Evolutionary conservation across 305 asterid genomes (phyloP).

Genomic region (Solanum hybrid): DNA sequence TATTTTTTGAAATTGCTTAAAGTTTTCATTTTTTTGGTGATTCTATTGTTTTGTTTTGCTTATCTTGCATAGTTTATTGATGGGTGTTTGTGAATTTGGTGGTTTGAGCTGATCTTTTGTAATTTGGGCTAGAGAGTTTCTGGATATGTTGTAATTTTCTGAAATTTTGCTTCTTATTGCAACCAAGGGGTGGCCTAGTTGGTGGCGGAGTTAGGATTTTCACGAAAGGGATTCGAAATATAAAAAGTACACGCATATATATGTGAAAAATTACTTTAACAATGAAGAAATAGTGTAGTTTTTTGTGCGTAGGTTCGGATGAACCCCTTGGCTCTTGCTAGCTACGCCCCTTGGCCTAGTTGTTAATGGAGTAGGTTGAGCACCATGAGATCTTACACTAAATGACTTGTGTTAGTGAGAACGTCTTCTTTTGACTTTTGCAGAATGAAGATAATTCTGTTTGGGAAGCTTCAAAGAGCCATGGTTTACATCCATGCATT

Average conservation of each 20-base stretch:
- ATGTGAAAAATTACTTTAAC: background rate
- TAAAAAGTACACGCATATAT: background rate
- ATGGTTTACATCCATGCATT: slow-evolving; percentile 54
- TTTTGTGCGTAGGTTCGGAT: background rate
- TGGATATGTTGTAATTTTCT: background rate
- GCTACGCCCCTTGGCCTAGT: background rate
- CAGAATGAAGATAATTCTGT: slow-evolving; percentile 43
- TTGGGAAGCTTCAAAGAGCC: slow-evolving; percentile 55
- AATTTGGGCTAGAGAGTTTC: background rate
- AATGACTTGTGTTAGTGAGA: background rate
- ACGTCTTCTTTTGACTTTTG: slow-evolving; percentile 7
- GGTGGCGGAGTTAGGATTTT: background rate
- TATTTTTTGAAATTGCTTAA: background rate
- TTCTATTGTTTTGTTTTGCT: background rate
- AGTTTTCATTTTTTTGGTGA: background rate
- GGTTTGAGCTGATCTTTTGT: background rate
- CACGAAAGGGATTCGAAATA: background rate
- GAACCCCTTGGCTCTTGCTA: background rate
- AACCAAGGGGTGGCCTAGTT: background rate
- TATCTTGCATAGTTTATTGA: background rate
- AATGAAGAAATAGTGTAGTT: background rate
- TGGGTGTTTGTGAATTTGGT: background rate
- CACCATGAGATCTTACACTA: background rate
- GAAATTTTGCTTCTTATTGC: background rate
- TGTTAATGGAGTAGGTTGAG: background rate